These are phyloP conservation scores for Myriangium duriaei DNA, from an alignment of 2,329 filamentous ascomycete genomes.

Conservation along the genomic window DNA sequence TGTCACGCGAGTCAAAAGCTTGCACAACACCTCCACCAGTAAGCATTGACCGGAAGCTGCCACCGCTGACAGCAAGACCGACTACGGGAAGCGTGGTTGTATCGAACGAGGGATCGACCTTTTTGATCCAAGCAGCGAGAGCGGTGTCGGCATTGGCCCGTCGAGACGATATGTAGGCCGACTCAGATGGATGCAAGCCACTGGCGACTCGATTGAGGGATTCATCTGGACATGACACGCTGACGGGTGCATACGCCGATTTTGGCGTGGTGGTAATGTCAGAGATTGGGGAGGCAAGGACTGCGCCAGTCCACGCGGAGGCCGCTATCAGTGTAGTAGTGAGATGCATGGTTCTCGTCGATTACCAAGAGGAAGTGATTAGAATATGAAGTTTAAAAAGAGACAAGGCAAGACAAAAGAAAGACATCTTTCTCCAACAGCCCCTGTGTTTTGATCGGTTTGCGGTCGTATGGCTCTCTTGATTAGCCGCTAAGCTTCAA, in stretches of 20 bases:
- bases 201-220: conserved; percentile 27
- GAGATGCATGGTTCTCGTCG: too few species aligned
- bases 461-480: too few species aligned
- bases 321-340: too few species aligned
- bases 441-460: too few species aligned
- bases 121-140: conserved; percentile 29
- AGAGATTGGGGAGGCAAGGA: neutral
- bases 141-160: conserved; percentile 27
- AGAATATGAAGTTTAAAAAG: too few species aligned
- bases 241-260: conserved; percentile 24
- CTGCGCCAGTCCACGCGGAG: neutral
- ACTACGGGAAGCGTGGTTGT: conserved; percentile 27
- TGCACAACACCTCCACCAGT: conserved; percentile 30
- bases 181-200: conserved; percentile 26
- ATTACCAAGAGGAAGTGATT: too few species aligned
- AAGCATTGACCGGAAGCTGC: conserved; percentile 31
- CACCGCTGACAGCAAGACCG: conserved; percentile 31
- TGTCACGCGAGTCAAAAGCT: conserved; percentile 32
- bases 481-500: too few species aligned
- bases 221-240: conserved; percentile 25
- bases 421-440: too few species aligned
- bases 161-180: conserved; percentile 27
- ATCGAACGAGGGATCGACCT: conserved; percentile 24
- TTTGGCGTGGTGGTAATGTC: conserved; percentile 1
- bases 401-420: too few species aligned